A percentile compares a stretch with the other conserved stretches of the same genome.
Conservation (phyloP, 2,329 filamentous ascomycete species). For the Phaeosphaeria sp. region DNA sequence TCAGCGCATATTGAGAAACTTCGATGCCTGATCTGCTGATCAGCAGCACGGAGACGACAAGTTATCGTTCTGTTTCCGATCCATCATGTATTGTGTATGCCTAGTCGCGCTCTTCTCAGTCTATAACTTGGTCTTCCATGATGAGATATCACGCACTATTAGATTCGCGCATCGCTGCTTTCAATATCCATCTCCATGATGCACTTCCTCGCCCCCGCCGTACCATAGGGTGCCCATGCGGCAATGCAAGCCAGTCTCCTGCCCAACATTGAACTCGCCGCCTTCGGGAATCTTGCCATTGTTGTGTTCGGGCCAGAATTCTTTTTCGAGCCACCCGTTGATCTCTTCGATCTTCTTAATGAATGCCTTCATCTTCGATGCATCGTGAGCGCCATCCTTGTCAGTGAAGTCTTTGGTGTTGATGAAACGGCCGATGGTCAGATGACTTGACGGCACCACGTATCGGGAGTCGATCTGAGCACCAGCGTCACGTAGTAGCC, state of each 20-base stretch:
- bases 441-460: conserved; percentile 85
- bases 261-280: conserved; percentile 86
- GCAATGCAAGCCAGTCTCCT: conserved; percentile 80
- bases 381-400: conserved; percentile 52
- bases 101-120: neutral
- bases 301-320: conserved; percentile 68
- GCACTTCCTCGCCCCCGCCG: conserved; percentile 75
- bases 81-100: too few species aligned
- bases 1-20: neutral
- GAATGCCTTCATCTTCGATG: conserved; percentile 67
- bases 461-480: conserved; percentile 80
- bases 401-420: conserved; percentile 63
- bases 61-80: neutral
- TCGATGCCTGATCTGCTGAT: neutral
- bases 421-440: conserved; percentile 85
- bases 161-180: neutral
- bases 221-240: conserved; percentile 77
- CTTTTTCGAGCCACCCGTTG: conserved; percentile 74
- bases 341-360: conserved; percentile 75
- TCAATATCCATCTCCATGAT: conserved; percentile 58
- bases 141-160: neutral
- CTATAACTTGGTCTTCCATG: neutral
- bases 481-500: conserved; percentile 65
- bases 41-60: neutral
- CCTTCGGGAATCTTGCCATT: conserved; percentile 52